Conservation (phyloP, 371 early-diverging fungal genomes). For the Mortierella sp. region DNA sequence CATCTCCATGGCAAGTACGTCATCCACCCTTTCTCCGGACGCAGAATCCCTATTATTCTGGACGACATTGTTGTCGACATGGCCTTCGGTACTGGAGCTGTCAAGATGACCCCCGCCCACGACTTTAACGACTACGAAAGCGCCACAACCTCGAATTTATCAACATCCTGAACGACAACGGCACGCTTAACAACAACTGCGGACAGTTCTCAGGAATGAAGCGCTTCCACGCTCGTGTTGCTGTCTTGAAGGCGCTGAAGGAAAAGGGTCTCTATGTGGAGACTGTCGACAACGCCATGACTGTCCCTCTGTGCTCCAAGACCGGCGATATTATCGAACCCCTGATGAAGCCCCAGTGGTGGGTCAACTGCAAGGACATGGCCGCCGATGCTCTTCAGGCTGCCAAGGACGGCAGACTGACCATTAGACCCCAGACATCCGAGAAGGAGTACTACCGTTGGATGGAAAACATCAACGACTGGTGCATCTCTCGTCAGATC, state of each 20-base stretch:
- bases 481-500: slow-evolving; percentile 99
- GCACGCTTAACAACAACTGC: slow-evolving; percentile 92
- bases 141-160: slow-evolving; percentile 94
- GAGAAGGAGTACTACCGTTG: slow-evolving; percentile 97
- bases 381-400: slow-evolving; percentile 91
- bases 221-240: slow-evolving; percentile 97
- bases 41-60: slow-evolving; percentile 93
- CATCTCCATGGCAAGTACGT: slow-evolving; percentile 95
- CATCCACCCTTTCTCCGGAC: slow-evolving; percentile 95
- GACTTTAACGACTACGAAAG: slow-evolving; percentile 99
- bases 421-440: slow-evolving; percentile 91
- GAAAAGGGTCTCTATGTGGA: slow-evolving; percentile 90
- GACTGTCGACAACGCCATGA: slow-evolving; percentile 93
- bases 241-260: slow-evolving; percentile 90
- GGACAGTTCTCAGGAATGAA: slow-evolving; percentile 91
- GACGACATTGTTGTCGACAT: slow-evolving; percentile 95
- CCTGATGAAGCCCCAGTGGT: slow-evolving; percentile 99
- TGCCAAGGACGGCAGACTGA: slow-evolving; percentile 87
- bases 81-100: slow-evolving; percentile 99
- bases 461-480: slow-evolving; percentile 97
- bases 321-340: slow-evolving; percentile 99
- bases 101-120: slow-evolving; percentile 99
- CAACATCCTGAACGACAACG: slow-evolving; percentile 97
- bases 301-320: slow-evolving; percentile 94
- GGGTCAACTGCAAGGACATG: slow-evolving; percentile 95